Evolutionary conservation across 1,139 yeast species (phyloP).

Genomic region (Suhomyces kunorum): DNA sequence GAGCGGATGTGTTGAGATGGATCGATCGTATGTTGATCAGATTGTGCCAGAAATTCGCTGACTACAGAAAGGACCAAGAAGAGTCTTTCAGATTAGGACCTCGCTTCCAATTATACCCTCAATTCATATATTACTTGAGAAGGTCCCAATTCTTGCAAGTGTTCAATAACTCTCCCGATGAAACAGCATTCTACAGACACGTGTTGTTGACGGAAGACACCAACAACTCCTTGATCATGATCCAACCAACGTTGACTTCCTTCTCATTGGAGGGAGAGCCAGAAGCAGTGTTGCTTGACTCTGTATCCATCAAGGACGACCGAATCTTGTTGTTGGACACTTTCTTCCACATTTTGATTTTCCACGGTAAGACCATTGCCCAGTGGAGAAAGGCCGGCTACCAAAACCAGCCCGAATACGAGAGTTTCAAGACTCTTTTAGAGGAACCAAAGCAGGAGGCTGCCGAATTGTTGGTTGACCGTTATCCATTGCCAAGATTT

Average conservation of each 20-base stretch:
- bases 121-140: slow-evolving; percentile 92
- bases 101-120: slow-evolving; percentile 69
- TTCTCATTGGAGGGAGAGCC: slow-evolving; percentile 81
- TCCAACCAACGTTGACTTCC: slow-evolving; percentile 91
- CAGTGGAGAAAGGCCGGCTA: slow-evolving; percentile 96
- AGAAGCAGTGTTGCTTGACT: slow-evolving; percentile 90
- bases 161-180: slow-evolving; percentile 97
- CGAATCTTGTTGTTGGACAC: slow-evolving; percentile 87
- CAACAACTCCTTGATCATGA: slow-evolving; percentile 92
- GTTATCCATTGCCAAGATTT: slow-evolving; percentile 96
- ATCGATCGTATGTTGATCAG: slow-evolving; percentile 53
- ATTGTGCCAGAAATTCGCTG: slow-evolving; percentile 54
- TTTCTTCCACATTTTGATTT: slow-evolving; percentile 92
- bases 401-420: slow-evolving; percentile 88
- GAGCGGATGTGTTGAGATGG: slow-evolving; percentile 55
- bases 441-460: slow-evolving; percentile 94
- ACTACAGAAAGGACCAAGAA: slow-evolving; percentile 50
- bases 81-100: slow-evolving; percentile 50
- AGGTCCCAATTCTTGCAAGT: slow-evolving; percentile 96
- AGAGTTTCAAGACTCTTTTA: slow-evolving; percentile 79
- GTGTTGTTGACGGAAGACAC: slow-evolving; percentile 89
- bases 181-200: slow-evolving; percentile 96
- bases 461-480: slow-evolving; percentile 82
- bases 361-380: slow-evolving; percentile 93
- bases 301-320: slow-evolving; percentile 89